phyloP scores from a whole-genome alignment of 2,329 filamentous ascomycete species.

The Cytospora paraplurivora region DNA sequence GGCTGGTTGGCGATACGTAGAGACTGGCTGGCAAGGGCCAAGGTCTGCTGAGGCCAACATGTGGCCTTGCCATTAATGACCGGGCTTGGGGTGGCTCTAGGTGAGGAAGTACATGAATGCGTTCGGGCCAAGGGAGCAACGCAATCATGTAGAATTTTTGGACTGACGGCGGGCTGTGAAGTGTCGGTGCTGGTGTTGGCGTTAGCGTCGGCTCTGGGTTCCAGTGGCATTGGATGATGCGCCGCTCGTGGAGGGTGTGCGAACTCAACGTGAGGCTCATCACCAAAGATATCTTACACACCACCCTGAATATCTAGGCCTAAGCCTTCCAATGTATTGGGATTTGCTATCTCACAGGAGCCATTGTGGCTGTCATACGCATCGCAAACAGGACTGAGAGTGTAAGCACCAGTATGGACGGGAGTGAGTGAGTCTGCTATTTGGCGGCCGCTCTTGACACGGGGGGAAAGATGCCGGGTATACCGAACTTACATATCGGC shows the following conservation, averaged over 20 bases:
- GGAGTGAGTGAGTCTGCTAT: not conserved
- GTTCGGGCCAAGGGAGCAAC: not conserved
- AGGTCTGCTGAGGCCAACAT: not conserved
- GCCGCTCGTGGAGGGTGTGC: not conserved
- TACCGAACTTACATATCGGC: too few relatives aligned
- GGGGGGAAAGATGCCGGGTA: constrained; percentile 3
- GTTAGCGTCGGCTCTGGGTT: constrained; percentile 4
- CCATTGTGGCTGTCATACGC: constrained; percentile 9
- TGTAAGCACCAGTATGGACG: not conserved
- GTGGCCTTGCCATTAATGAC: not conserved
- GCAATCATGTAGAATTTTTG: not conserved
- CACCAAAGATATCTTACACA: not conserved
- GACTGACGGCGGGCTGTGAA: not conserved
- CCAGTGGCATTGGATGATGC: constrained; percentile 2
- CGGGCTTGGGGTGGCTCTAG: not conserved
- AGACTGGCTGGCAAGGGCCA: not conserved
- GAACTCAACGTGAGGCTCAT: not conserved
- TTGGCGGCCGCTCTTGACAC: constrained; percentile 9
- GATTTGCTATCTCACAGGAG: not conserved
- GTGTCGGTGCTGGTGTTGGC: constrained; percentile 2
- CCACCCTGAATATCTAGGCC: not conserved
- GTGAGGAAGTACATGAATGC: too few relatives aligned
- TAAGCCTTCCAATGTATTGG: constrained; percentile 5
- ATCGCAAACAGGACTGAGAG: not conserved
- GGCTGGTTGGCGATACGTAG: not conserved